Conservation (phyloP, 2,329 filamentous ascomycete genomes). For the Cladosporium sp. region DNA sequence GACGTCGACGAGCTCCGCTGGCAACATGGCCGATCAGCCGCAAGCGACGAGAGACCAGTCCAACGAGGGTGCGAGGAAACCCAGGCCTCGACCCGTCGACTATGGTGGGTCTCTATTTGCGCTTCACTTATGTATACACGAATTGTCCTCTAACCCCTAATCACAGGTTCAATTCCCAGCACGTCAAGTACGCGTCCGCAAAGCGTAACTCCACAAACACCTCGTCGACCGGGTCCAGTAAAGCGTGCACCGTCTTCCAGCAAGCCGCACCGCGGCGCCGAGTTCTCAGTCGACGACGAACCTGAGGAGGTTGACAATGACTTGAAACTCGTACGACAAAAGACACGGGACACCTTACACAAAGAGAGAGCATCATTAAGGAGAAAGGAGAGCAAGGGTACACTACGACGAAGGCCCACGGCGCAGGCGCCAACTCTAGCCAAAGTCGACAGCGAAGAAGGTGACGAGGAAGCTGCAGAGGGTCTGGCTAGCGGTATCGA, state of each 20-base stretch:
- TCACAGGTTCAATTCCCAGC: conserved; percentile 30
- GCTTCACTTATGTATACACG: not conserved
- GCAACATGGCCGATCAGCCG: conserved; percentile 25
- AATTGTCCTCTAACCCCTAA: conserved; percentile 17
- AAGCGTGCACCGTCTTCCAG: conserved; percentile 74
- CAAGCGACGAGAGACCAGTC: conserved; percentile 15
- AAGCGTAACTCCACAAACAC: conserved; percentile 31
- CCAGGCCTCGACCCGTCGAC: conserved; percentile 32
- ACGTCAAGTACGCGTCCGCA: conserved; percentile 26
- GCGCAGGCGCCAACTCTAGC: conserved; percentile 49
- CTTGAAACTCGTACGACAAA: conserved; percentile 47
- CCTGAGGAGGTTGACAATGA: conserved; percentile 76
- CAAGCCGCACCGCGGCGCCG: conserved; percentile 75
- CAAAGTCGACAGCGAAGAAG: conserved; percentile 54
- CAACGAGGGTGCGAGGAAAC: conserved; percentile 27
- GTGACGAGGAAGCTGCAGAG: conserved; percentile 30
- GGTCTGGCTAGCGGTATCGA: conserved; percentile 33
- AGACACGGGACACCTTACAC: conserved; percentile 27
- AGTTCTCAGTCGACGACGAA: conserved; percentile 92
- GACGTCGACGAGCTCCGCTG: conserved; percentile 29
- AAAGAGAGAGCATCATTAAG: conserved; percentile 43
- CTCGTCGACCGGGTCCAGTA: conserved; percentile 71
- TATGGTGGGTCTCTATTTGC: conserved; percentile 29
- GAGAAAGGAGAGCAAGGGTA: conserved; percentile 50
- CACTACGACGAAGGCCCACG: conserved; percentile 52